Evolutionary conservation across 2,329 filamentous ascomycete genomes (phyloP), one percentile per base, ranked within the genome.

Genomic region (Clonostachys rhizophaga): DNA sequence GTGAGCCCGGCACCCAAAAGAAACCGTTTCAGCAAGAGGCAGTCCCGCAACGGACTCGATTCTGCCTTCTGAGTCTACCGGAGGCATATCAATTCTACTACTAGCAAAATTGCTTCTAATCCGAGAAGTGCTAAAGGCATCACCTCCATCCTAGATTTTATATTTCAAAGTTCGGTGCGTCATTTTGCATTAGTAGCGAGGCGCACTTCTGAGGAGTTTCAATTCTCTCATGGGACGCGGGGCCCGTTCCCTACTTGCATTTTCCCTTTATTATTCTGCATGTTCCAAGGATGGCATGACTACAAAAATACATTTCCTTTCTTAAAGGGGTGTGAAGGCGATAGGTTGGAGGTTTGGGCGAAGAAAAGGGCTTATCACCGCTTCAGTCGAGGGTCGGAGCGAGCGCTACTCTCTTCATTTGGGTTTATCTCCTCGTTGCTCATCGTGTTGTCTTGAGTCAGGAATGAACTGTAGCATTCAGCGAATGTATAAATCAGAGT

Each of bases 11-110:
- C 68, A 16, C 60, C 71, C 12, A 84, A 80, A 62, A 72, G 76
- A 43, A 83, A 85, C 55, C 75, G 83, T 43, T 97, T 96, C 68
- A 96, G 91, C 70, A 94, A 94, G 69, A 79, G 92, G 55, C 90
- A 96, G 68, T 95, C 89, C 14, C 95, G 95, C 70, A 96, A 90
- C 64, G 91, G 92, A n/a, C 78, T 96, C 43, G 90, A 90, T 30
- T 87, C 91, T 43, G 87, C 89, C 44, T 96, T 96, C 62, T 95
- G 61, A 69, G 42, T 5, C 12, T 14, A 33, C 34, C 20, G 20
- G 10, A 18, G 10, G 9, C 24, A 40, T 20, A 33, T 40, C 18
- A 42, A n/a, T 13, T 44, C 20, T 34, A 6, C 43, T 18, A 35
- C 11, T 34, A 37, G 16, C 20, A 36, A 34, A 13, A 47, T 43